phyloP scores from a whole-genome alignment of 129 eudicot species.

The Kitagawia praeruptora region DNA sequence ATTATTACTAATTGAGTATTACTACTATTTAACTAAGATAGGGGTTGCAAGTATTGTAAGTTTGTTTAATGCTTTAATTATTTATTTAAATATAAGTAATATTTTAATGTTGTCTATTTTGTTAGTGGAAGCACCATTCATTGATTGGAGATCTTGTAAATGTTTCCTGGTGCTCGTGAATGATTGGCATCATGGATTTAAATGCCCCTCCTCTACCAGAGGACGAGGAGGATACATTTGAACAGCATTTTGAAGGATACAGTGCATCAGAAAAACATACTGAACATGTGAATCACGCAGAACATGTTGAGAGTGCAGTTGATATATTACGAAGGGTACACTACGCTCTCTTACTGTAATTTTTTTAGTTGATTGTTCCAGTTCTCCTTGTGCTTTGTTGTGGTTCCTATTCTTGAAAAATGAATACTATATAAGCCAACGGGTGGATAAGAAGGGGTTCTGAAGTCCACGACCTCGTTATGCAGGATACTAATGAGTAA shows the following conservation, averaged over 20 bases:
- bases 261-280: conserved; percentile 42
- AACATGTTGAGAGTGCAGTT: conserved; percentile 58
- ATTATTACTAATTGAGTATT: too few relatives aligned
- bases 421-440: background rate
- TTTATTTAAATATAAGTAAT: background rate
- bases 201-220: conserved; percentile 94
- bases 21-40: too few relatives aligned
- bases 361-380: background rate
- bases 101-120: background rate
- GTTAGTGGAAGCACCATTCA: background rate
- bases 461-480: background rate
- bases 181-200: conserved; percentile 74
- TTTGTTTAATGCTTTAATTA: too few relatives aligned
- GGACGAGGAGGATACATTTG: conserved; percentile 74
- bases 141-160: conserved; percentile 14
- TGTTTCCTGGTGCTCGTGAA: conserved; percentile 32
- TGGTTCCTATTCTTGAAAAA: background rate
- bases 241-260: conserved; percentile 43
- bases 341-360: background rate
- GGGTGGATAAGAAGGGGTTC: background rate
- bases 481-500: background rate
- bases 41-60: too few relatives aligned
- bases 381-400: background rate
- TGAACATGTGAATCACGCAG: conserved; percentile 36
- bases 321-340: conserved; percentile 79